Evolutionary conservation across 108 stramenopile species (phyloP), one percentile per base, ranked within the genome.

Genomic region (Phaeodactylum tricornutum): DNA sequence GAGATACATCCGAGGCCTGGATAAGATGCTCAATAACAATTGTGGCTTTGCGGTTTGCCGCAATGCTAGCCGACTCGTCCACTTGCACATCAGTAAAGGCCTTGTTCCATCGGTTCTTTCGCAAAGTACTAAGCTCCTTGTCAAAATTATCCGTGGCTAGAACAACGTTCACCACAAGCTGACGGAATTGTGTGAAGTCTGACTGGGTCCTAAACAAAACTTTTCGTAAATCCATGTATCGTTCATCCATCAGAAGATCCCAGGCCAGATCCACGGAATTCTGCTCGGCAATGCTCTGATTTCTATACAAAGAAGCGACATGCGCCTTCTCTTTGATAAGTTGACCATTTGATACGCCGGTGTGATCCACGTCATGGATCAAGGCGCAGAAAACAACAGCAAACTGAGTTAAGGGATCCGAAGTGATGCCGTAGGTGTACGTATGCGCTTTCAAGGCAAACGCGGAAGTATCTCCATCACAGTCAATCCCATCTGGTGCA

Each of bases 341-440:
- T 33, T 59, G 65, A 8, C 59, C 50, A 53, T 78, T 78, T 9
- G 68, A 39, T n/a, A 78, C 58, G 9, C 77, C 77, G 16, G 52
- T 44, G 48, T 79, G 77, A 36, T 79, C 77, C 24, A 71, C 69
- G 57, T 79, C 77, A 45, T 79, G 77, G 21, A 79, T 61, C 24
- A 79, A 54, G n/a, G 77, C 72, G 2, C 72, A 55, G 21, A 74
- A 60, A 2, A 74, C 63, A 28, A 57, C 26, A 9, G 69, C 72
- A 44, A 79, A 70, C 40, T 72, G 77, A 3, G 72, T 70, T 45
- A 79, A 22, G 3, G 70, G 72, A 53, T 74, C 70, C 8, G 60
- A 67, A 16, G 63, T 71, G 43, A 79, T 68, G 1, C 70, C 69
- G 42, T 64, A 72, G 4, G 66, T 65, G 32, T 66, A 54, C 35